Conservation (phyloP, 148 eudicot genomes). For the Chenopodium suecicum region DNA sequence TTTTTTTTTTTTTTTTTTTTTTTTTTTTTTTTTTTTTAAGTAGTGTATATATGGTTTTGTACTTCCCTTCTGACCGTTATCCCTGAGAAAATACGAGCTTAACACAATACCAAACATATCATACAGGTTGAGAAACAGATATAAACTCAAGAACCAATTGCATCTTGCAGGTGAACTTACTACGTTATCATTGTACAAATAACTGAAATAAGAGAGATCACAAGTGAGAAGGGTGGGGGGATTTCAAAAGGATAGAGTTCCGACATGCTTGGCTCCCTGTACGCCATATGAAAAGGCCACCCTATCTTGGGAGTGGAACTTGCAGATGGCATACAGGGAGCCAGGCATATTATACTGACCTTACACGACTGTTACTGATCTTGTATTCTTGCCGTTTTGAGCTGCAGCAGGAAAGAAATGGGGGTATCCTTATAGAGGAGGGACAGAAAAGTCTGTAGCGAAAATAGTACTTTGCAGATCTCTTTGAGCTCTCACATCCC, state of each 20-base stretch:
- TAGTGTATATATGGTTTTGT: neutral
- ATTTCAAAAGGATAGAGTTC: neutral
- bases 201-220: no score
- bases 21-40: neutral
- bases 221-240: neutral
- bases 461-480: neutral
- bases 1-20: neutral
- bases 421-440: no score
- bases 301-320: slow-evolving; percentile 14
- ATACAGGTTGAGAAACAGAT: neutral
- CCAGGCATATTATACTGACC: slow-evolving; percentile 21
- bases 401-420: no score
- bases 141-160: neutral
- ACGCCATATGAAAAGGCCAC: slow-evolving; percentile 28
- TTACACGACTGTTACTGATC: no score
- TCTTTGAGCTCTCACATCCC: neutral
- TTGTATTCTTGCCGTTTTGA: no score
- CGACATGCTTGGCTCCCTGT: slow-evolving; percentile 33
- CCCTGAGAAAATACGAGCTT: neutral
- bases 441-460: no score
- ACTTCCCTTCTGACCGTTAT: neutral
- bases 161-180: neutral
- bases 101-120: neutral
- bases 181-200: no score
- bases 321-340: slow-evolving; percentile 37